phyloP scores from a whole-genome alignment of 139 green algal species.

The Haematococcus sp. region DNA sequence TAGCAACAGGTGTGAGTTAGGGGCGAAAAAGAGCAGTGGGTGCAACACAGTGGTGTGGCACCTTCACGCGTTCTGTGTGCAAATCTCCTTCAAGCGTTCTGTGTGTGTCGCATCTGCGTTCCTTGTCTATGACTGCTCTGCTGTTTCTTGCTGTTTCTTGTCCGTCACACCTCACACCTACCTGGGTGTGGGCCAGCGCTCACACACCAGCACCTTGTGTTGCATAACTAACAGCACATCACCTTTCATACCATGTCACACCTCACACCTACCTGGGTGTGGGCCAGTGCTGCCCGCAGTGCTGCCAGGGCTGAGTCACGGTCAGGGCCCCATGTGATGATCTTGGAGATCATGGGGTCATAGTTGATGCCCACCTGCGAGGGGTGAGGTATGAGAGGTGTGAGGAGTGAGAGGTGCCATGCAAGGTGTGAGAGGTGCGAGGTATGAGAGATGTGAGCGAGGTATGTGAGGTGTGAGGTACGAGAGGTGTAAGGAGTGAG shows the following conservation, averaged over 20 bases:
- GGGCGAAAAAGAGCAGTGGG: too few species aligned
- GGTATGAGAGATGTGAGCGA: constrained; percentile 74
- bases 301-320: constrained; percentile 20
- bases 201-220: constrained; percentile 28
- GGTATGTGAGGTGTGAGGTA: too few species aligned
- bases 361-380: constrained; percentile 64
- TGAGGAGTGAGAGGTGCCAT: constrained; percentile 54
- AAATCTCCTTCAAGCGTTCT: too few species aligned
- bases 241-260: constrained; percentile 21
- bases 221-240: not conserved
- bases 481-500: too few species aligned
- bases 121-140: too few species aligned
- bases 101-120: too few species aligned
- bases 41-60: too few species aligned
- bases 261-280: constrained; percentile 36
- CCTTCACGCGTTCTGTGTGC: too few species aligned
- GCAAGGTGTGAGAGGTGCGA: too few species aligned
- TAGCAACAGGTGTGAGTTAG: too few species aligned
- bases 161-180: not conserved
- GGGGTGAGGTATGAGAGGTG: not conserved
- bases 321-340: constrained; percentile 46
- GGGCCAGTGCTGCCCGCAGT: constrained; percentile 35
- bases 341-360: constrained; percentile 94
- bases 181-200: constrained; percentile 42
- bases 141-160: too few species aligned